phyloP scores from a whole-genome alignment of 2,329 filamentous ascomycete genomes.

The Xylaria sp. region DNA sequence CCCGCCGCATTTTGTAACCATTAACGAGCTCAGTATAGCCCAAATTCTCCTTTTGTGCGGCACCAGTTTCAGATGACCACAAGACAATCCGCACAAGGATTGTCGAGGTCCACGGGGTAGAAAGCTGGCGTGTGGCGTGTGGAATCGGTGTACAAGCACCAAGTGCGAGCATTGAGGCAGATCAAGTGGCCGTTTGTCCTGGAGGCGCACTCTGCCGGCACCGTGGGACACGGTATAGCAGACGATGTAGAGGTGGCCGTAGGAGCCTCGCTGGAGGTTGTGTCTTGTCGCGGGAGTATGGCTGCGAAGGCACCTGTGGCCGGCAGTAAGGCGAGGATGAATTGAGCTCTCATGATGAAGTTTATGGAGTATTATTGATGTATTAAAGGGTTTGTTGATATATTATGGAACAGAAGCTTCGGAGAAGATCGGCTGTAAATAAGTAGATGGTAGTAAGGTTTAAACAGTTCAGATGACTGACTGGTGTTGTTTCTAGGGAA shows the following conservation, averaged over 20 bases:
- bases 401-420: not conserved
- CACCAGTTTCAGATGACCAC: not conserved
- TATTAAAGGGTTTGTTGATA: not conserved
- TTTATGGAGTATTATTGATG: not conserved
- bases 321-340: slow-evolving; percentile 34
- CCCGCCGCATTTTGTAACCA: not conserved
- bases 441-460: not conserved
- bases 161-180: slow-evolving; percentile 39
- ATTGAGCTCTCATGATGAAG: slow-evolving; percentile 33
- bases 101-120: slow-evolving; percentile 36
- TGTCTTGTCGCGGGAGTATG: slow-evolving; percentile 26
- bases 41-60: not conserved
- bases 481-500: not conserved
- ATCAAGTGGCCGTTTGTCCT: slow-evolving; percentile 32
- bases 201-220: slow-evolving; percentile 31
- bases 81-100: slow-evolving; percentile 35
- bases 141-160: slow-evolving; percentile 38
- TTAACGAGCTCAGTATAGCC: not conserved
- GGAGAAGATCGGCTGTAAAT: not conserved
- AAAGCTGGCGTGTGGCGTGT: slow-evolving; percentile 35
- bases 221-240: slow-evolving; percentile 34
- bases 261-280: slow-evolving; percentile 2
- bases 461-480: not conserved
- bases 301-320: slow-evolving; percentile 27
- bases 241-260: slow-evolving; percentile 24